phyloP scores from a whole-genome alignment of 495 filamentous ascomycete genomes.

The Hyphodiscus hymeniophilus region DNA sequence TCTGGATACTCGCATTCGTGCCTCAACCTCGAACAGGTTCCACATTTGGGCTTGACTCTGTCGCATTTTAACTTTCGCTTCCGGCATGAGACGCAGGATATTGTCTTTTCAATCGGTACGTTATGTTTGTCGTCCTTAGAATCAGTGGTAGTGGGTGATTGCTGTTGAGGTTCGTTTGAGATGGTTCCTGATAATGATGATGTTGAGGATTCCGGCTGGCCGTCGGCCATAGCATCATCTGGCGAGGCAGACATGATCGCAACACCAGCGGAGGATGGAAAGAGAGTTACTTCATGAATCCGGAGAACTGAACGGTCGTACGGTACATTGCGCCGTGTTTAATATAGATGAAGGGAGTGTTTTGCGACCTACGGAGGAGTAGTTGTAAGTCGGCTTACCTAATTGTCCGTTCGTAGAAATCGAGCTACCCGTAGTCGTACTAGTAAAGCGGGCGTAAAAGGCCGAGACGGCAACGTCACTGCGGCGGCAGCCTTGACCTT shows the following conservation, averaged over 20 bases:
- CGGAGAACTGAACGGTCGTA: too few species aligned
- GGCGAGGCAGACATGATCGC: not conserved
- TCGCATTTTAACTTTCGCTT: slow-evolving; percentile 85
- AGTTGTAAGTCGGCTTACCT: too few species aligned
- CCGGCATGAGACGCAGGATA: slow-evolving; percentile 90
- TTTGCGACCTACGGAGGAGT: too few species aligned
- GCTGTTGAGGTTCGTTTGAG: not conserved
- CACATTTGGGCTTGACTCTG: slow-evolving; percentile 73
- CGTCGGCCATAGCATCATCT: not conserved
- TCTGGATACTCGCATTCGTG: slow-evolving; percentile 95
- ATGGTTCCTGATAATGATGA: not conserved
- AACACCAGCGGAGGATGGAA: too few species aligned
- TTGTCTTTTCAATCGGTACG: slow-evolving; percentile 53
- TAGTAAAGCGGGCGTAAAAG: too few species aligned
- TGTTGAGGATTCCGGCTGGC: not conserved
- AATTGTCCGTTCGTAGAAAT: too few species aligned
- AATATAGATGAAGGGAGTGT: too few species aligned
- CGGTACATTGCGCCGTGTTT: too few species aligned
- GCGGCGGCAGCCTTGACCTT: too few species aligned
- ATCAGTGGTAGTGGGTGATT: not conserved
- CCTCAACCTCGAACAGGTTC: slow-evolving; percentile 77
- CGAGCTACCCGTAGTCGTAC: too few species aligned
- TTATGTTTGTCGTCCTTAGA: slow-evolving; percentile 4
- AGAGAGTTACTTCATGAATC: too few species aligned
- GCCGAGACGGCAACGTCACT: too few species aligned